phyloP scores from a whole-genome alignment of 176 grass and related monocot genomes.

The Triticum timopheevii region DNA sequence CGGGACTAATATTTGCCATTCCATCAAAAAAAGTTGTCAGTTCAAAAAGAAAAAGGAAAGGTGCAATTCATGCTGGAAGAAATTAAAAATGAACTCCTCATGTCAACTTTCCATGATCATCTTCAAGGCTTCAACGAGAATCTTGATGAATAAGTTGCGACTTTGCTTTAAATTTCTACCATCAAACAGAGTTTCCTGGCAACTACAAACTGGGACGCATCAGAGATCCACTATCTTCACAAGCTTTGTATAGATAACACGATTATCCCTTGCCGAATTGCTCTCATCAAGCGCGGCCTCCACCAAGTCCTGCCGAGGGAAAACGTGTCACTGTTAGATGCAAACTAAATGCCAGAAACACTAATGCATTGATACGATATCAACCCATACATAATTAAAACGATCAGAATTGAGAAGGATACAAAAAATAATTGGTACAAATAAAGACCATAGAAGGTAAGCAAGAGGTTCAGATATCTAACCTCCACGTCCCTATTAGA shows the following conservation, averaged over 20 bases:
- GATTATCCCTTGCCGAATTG: constrained; percentile 63
- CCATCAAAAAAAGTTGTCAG: not conserved
- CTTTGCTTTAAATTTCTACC: not conserved
- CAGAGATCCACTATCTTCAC: constrained; percentile 49
- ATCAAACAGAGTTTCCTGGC: not conserved
- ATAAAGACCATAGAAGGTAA: not conserved
- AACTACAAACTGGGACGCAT: not conserved
- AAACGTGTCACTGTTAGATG: not conserved
- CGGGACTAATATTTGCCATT: not conserved
- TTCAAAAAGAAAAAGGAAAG: not conserved
- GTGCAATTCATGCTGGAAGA: not conserved
- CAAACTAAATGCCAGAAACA: not conserved
- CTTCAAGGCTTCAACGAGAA: constrained; percentile 6
- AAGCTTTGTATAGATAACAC: constrained; percentile 61
- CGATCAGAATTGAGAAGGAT: not conserved
- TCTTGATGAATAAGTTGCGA: not conserved
- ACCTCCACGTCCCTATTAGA: constrained; percentile 70
- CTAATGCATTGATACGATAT: not conserved
- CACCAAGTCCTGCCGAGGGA: constrained; percentile 49
- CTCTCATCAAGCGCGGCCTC: constrained; percentile 58
- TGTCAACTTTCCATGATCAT: not conserved
- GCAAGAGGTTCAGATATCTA: not conserved
- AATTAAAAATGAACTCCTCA: not conserved
- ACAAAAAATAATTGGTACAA: not conserved
- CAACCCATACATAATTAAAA: not conserved